Evolutionary conservation across 2,329 filamentous ascomycete species (phyloP).

Genomic region (Capronia epimyces): DNA sequence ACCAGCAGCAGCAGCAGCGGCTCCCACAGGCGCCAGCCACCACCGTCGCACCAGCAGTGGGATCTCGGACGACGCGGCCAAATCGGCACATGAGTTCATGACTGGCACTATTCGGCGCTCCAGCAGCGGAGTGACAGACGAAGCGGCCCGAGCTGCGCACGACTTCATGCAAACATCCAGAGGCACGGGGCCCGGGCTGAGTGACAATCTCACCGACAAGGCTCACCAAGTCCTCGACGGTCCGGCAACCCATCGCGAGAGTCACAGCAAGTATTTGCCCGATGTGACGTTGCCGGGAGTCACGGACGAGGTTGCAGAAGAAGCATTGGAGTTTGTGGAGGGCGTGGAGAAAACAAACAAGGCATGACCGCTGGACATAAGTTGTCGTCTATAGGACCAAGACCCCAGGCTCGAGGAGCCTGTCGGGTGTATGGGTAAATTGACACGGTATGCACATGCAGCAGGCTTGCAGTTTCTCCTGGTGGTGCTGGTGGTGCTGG

Average conservation of each 20-base stretch:
- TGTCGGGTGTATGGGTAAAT: neutral
- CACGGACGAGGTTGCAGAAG: slow-evolving; percentile 23
- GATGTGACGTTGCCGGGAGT: slow-evolving; percentile 21
- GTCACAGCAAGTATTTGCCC: slow-evolving; percentile 22
- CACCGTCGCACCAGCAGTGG: slow-evolving; percentile 22
- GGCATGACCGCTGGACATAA: neutral
- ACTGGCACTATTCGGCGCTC: slow-evolving; percentile 19
- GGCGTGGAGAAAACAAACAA: slow-evolving; percentile 8
- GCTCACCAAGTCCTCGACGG: slow-evolving; percentile 19
- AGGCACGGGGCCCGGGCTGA: slow-evolving; percentile 14
- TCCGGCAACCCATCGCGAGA: slow-evolving; percentile 18
- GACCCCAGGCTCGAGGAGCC: too few relatives aligned
- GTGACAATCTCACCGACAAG: slow-evolving; percentile 20
- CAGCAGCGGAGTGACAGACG: slow-evolving; percentile 20
- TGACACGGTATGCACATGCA: too few relatives aligned
- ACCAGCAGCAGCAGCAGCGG: slow-evolving; percentile 10
- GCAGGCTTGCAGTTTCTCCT: too few relatives aligned
- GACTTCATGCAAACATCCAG: slow-evolving; percentile 15
- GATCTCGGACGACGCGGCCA: slow-evolving; percentile 19
- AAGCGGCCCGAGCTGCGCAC: slow-evolving; percentile 14
- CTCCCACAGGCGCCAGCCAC: slow-evolving; percentile 10
- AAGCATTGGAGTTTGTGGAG: slow-evolving; percentile 21
- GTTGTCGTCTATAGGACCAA: too few relatives aligned
- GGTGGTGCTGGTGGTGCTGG: too few relatives aligned
- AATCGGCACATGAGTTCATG: slow-evolving; percentile 24